Percentiles rank a stretch among this genome's conserved stretches.
These are phyloP conservation scores for Pythium phragmiticola DNA, from an alignment of 352 stramenopile species.

Conservation along the genomic window DNA sequence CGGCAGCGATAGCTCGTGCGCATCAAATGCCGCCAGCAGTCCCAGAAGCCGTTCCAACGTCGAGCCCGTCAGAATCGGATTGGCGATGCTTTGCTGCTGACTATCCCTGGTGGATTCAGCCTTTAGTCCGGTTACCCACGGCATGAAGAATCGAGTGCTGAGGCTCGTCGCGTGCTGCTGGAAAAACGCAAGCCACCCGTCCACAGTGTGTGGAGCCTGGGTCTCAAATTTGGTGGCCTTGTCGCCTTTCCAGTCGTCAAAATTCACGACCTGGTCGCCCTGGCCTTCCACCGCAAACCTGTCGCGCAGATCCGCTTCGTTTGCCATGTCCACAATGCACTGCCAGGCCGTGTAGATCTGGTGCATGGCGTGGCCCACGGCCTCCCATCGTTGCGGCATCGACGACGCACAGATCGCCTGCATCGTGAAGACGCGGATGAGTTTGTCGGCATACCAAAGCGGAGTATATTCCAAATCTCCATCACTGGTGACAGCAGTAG, in stretches of 20 bases:
- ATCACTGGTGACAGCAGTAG: neutral
- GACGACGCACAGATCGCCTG: constrained; percentile 32
- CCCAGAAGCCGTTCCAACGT: constrained; percentile 50
- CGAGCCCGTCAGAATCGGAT: constrained; percentile 45
- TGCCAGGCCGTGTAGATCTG: constrained; percentile 55
- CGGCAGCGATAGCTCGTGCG: constrained; percentile 38
- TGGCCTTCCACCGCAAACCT: constrained; percentile 32
- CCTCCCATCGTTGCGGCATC: constrained; percentile 35
- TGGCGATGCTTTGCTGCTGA: constrained; percentile 31
- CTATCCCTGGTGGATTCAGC: neutral
- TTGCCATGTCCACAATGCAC: constrained; percentile 40
- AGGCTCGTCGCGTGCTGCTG: constrained; percentile 36
- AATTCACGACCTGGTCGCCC: constrained; percentile 31
- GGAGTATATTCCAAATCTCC: constrained; percentile 27
- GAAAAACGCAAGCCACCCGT: constrained; percentile 57
- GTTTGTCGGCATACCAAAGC: constrained; percentile 61
- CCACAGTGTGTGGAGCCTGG: constrained; percentile 18
- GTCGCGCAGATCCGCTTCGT: constrained; percentile 42
- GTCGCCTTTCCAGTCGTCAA: constrained; percentile 56
- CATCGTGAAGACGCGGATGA: constrained; percentile 55
- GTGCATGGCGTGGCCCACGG: constrained; percentile 35
- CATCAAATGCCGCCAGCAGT: constrained; percentile 34
- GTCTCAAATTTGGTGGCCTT: constrained; percentile 28
- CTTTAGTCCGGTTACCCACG: constrained; percentile 39
- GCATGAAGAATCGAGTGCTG: constrained; percentile 49